These are phyloP conservation scores for Homolaphlyctis polyrhiza DNA, from an alignment of 371 early-diverging fungal species.

Conservation along the genomic window DNA sequence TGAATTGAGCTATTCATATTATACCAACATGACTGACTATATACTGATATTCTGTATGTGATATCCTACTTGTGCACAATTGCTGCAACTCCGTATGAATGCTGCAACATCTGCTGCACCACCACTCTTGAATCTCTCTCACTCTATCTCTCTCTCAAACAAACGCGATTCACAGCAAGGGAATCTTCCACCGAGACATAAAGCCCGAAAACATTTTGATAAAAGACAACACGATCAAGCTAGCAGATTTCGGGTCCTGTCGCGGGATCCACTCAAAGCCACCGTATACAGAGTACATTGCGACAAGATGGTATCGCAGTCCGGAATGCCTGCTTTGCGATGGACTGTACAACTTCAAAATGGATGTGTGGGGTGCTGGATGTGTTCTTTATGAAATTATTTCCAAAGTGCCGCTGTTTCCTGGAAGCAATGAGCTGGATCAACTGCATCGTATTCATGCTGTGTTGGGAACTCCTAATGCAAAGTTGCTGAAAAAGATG, in stretches of 20 bases:
- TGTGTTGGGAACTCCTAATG: slow-evolving; percentile 59
- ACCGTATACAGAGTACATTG: slow-evolving; percentile 63
- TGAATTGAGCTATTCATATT: no score
- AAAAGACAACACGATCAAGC: slow-evolving; percentile 44
- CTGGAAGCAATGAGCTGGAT: slow-evolving; percentile 66
- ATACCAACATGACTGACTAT: no score
- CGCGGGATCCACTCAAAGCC: slow-evolving; percentile 56
- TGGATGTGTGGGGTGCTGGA: slow-evolving; percentile 65
- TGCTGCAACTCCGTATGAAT: no score
- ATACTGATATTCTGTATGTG: no score
- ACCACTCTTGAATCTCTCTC: no score
- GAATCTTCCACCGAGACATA: slow-evolving; percentile 68
- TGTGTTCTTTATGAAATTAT: slow-evolving; percentile 62
- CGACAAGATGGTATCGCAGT: slow-evolving; percentile 61
- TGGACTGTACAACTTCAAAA: slow-evolving; percentile 51
- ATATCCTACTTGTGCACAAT: no score
- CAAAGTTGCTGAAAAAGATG: slow-evolving; percentile 41
- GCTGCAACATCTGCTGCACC: no score
- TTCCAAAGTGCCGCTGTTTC: slow-evolving; percentile 53
- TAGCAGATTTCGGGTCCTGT: slow-evolving; percentile 69
- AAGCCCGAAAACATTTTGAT: slow-evolving; percentile 66
- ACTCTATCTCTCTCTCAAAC: no score
- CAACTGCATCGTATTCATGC: slow-evolving; percentile 64
- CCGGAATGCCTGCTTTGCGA: slow-evolving; percentile 60
- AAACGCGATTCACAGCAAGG: slow-evolving; percentile 36